phyloP scores from a whole-genome alignment of 164 flowering plant species.

The Magnolia changhungtana region DNA sequence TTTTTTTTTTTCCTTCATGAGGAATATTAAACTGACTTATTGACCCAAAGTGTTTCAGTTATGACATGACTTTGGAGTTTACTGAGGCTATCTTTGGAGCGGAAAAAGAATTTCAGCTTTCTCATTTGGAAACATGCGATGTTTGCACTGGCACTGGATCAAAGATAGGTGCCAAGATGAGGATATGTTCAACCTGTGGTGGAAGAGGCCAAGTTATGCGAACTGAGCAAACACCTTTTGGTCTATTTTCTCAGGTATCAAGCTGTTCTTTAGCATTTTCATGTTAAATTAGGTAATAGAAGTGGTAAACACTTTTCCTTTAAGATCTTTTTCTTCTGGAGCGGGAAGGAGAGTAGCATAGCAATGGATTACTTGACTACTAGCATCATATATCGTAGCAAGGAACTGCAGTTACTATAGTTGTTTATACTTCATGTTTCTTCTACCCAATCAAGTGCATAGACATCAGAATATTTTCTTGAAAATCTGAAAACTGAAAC shows the following conservation, averaged over 20 bases:
- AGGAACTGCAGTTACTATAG: too few relatives aligned
- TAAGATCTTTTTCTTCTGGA: neutral
- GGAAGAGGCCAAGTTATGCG: slow-evolving; percentile 99
- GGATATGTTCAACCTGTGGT: slow-evolving; percentile 95
- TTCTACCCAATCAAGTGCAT: too few relatives aligned
- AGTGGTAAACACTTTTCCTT: neutral
- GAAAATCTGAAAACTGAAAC: too few relatives aligned
- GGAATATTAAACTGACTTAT: neutral
- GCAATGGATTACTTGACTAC: neutral
- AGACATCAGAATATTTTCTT: too few relatives aligned
- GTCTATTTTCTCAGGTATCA: slow-evolving; percentile 88
- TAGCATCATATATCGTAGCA: too few relatives aligned
- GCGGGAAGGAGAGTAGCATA: neutral
- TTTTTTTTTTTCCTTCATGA: neutral
- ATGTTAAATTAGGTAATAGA: neutral
- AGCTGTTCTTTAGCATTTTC: neutral
- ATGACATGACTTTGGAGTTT: slow-evolving; percentile 78
- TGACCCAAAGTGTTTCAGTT: slow-evolving; percentile 45
- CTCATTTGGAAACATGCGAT: slow-evolving; percentile 91
- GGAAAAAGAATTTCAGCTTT: slow-evolving; percentile 87
- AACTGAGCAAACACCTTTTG: slow-evolving; percentile 99
- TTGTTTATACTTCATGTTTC: too few relatives aligned
- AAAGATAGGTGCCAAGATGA: slow-evolving; percentile 82
- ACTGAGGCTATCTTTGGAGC: slow-evolving; percentile 90
- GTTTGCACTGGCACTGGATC: slow-evolving; percentile 87